A percentile compares a stretch with the other conserved stretches of the same genome.
Conservation (phyloP, 306 rosid genomes). For the Prunus persica region Prunus_persica_NCBIv2 NC_034010.1:27245501-27246000, state of each 20-base stretch:
- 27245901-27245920: neutral
- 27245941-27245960: constrained; percentile 35
- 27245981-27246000: constrained; percentile 95
- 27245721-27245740: constrained; percentile 53
- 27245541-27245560: neutral
- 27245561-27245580: neutral
- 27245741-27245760: constrained; percentile 4
- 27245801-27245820: neutral
- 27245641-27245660: constrained; percentile 78
- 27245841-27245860: neutral
- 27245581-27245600: constrained; percentile 20
- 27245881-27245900: neutral
- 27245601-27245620: constrained; percentile 59
- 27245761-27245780: neutral
- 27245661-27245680: constrained; percentile 81
- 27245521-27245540: neutral
- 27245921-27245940: neutral
- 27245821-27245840: neutral
- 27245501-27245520: neutral
- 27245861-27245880: neutral
- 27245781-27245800: neutral
- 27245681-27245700: constrained; percentile 89
- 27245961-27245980: constrained; percentile 69
- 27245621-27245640: constrained; percentile 58
- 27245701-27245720: constrained; percentile 94